Evolutionary conservation across 2,329 filamentous ascomycete genomes (phyloP).

Genomic region (Talaromyces piceae): DNA sequence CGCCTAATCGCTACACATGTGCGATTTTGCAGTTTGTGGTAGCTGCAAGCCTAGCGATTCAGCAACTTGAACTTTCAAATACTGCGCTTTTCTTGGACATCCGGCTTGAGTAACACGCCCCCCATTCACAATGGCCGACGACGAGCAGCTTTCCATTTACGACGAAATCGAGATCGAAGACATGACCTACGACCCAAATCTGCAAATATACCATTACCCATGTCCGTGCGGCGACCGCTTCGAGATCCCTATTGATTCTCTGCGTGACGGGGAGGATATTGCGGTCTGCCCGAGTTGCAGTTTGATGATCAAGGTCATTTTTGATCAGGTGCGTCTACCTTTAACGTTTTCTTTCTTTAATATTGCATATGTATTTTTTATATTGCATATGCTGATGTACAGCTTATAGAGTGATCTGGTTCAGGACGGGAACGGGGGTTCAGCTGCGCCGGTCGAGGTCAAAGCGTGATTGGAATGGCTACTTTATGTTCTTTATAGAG

Average conservation of each 20-base stretch:
- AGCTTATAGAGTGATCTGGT: slow-evolving; percentile 9
- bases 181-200: slow-evolving; percentile 77
- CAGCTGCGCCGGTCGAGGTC: slow-evolving; percentile 28
- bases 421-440: slow-evolving; percentile 13
- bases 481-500: background rate
- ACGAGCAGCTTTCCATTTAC: slow-evolving; percentile 65
- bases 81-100: background rate
- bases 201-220: slow-evolving; percentile 90
- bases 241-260: slow-evolving; percentile 76
- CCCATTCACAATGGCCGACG: slow-evolving; percentile 47
- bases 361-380: slow-evolving; percentile 1
- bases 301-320: slow-evolving; percentile 92
- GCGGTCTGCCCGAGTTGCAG: slow-evolving; percentile 97
- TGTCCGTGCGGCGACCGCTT: slow-evolving; percentile 97
- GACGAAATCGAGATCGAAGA: slow-evolving; percentile 99
- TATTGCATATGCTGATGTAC: slow-evolving; percentile 4
- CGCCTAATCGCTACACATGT: too few relatives aligned
- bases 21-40: too few relatives aligned
- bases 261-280: slow-evolving; percentile 84
- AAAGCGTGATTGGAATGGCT: slow-evolving; percentile 26
- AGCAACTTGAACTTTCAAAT: too few relatives aligned
- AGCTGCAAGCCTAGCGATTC: too few relatives aligned
- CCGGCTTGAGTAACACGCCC: background rate
- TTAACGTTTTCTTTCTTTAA: slow-evolving; percentile 4
- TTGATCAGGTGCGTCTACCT: slow-evolving; percentile 60